Evolutionary conservation across 805 yeast species (phyloP).

Genomic region (Metschnikowia santaceciliae): DNA sequence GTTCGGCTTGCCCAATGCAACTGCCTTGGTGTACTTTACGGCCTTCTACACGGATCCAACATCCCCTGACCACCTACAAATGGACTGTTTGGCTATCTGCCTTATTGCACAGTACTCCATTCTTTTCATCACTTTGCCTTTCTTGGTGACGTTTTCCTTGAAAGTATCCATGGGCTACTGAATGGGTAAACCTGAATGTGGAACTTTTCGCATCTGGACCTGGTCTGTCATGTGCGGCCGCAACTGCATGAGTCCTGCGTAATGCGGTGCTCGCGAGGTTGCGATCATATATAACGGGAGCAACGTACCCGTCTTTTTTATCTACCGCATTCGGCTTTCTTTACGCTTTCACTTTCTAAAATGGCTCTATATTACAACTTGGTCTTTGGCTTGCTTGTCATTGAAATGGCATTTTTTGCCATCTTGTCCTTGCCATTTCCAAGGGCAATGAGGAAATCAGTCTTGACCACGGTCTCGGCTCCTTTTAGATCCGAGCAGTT

Average conservation of each 20-base stretch:
- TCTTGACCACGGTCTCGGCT: constrained; percentile 56
- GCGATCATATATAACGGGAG: constrained; percentile 3
- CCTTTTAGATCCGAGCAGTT: constrained; percentile 72
- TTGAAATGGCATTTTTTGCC: constrained; percentile 77
- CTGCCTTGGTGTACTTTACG: constrained; percentile 82
- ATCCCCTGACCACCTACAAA: constrained; percentile 51
- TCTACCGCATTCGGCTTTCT: not conserved
- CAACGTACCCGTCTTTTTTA: not conserved
- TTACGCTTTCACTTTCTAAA: not conserved
- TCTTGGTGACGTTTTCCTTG: constrained; percentile 65
- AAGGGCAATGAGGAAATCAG: constrained; percentile 60
- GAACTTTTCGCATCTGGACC: not conserved
- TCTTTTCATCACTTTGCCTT: constrained; percentile 67
- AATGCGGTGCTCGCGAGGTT: constrained; percentile 3
- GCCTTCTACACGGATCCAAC: constrained; percentile 77
- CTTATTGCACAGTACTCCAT: constrained; percentile 71
- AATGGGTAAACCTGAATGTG: not conserved
- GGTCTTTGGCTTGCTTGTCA: constrained; percentile 70
- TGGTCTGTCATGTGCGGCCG: not conserved
- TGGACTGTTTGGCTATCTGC: constrained; percentile 80
- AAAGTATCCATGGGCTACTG: constrained; percentile 39
- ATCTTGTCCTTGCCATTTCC: constrained; percentile 86
- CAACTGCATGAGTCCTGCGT: constrained; percentile 1
- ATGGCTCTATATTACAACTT: constrained; percentile 45
- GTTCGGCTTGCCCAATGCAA: constrained; percentile 83